Conservation (phyloP, 345 rosid genomes). For the Excoecaria cochinchinensis region DNA sequence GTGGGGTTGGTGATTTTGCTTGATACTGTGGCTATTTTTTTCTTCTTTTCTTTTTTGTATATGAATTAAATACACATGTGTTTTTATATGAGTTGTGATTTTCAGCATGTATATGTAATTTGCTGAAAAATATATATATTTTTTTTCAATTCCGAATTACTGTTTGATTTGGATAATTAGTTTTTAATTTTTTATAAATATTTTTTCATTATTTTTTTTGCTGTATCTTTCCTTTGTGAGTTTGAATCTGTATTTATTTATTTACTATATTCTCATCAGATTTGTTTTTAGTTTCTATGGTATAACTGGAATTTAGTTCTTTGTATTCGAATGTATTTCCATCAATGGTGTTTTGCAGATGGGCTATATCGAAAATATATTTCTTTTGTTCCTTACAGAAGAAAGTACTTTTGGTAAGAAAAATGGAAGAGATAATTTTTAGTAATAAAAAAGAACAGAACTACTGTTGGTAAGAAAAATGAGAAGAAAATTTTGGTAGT, state of each 20-base stretch:
- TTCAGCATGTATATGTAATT: constrained; percentile 1
- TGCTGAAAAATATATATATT: background rate
- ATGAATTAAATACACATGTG: background rate
- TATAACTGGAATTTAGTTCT: background rate
- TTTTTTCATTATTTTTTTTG: background rate
- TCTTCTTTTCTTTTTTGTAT: background rate
- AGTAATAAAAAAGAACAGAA: background rate
- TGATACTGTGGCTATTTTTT: background rate
- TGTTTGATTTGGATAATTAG: background rate
- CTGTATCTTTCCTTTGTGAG: constrained; percentile 4
- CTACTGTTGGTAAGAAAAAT: background rate
- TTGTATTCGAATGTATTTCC: background rate
- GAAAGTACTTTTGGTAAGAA: no score
- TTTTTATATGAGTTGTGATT: background rate
- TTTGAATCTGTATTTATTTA: background rate
- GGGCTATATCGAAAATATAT: background rate
- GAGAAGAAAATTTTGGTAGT: no score
- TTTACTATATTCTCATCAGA: background rate
- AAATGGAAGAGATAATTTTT: no score
- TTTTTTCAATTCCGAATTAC: background rate
- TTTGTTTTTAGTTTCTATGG: background rate
- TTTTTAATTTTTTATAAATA: background rate
- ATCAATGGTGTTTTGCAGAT: background rate
- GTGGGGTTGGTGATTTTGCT: background rate
- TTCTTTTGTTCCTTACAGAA: background rate